phyloP scores from a whole-genome alignment of 768 basidiomycete genomes.

The Naganishia onofrii region DNA sequence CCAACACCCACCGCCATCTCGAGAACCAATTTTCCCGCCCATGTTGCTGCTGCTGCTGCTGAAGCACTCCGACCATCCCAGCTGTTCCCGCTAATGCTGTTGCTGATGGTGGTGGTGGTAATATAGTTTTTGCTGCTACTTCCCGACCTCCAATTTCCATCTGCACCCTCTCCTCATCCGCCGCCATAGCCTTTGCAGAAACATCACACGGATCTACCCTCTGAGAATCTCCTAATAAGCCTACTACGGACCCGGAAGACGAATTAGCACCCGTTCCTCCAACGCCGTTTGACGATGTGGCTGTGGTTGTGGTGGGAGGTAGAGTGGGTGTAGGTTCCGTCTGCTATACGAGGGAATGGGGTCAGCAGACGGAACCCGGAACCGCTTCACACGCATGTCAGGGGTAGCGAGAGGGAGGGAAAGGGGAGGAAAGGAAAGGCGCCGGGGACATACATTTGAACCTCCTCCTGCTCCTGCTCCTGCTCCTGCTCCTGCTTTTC shows the following conservation, averaged over 20 bases:
- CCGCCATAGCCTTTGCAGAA: no score
- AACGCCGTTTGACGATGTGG: not conserved
- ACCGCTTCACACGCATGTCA: not conserved
- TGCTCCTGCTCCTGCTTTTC: not conserved
- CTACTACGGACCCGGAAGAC: not conserved
- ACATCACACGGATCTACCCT: no score
- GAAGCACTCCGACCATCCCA: not conserved
- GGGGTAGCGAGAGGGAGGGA: no score
- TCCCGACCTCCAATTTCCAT: no score
- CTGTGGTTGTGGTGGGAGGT: no score
- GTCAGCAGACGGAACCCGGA: slow-evolving; percentile 21
- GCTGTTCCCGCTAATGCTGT: not conserved
- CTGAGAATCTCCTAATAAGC: no score
- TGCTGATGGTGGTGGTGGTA: not conserved
- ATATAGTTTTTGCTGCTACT: not conserved
- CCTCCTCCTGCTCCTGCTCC: no score
- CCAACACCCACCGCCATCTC: slow-evolving; percentile 39
- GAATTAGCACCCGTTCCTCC: not conserved
- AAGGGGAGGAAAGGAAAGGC: not conserved
- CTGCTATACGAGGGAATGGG: not conserved
- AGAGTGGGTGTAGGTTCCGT: not conserved
- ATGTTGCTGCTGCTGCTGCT: not conserved
- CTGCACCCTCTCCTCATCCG: no score
- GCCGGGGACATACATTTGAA: not conserved
- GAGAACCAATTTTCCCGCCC: slow-evolving; percentile 34